Conservation (phyloP, 352 stramenopile species). For the Pythium folliculosum region DNA sequence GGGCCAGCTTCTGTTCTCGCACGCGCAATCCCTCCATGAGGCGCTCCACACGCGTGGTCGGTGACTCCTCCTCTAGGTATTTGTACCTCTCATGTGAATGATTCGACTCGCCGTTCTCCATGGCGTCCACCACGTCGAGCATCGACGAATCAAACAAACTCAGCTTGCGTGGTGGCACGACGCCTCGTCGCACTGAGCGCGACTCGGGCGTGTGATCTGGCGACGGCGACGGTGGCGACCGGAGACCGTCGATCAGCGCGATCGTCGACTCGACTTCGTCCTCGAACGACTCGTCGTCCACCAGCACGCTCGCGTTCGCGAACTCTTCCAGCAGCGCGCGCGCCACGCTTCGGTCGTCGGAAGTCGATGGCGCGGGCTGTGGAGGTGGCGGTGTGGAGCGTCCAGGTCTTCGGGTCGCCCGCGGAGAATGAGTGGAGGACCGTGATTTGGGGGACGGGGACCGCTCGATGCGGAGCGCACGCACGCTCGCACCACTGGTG, state of each 20-base stretch:
- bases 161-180: constrained; percentile 13
- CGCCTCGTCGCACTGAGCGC: not conserved
- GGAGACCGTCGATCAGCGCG: constrained; percentile 14
- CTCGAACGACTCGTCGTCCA: constrained; percentile 29
- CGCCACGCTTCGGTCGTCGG: constrained; percentile 17
- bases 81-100: not conserved
- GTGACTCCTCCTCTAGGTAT: constrained; percentile 1
- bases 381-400: not conserved
- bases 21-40: constrained; percentile 33
- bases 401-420: not conserved
- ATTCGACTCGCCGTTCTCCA: constrained; percentile 27
- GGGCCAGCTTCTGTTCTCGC: constrained; percentile 36
- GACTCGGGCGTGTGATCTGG: not conserved
- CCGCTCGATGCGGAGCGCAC: not conserved
- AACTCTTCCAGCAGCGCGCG: constrained; percentile 22
- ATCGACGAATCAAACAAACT: constrained; percentile 48
- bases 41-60: constrained; percentile 16
- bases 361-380: not conserved
- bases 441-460: not conserved
- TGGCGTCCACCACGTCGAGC: constrained; percentile 47
- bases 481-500: no score
- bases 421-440: not conserved
- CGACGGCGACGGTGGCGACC: constrained; percentile 5
- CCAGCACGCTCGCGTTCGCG: constrained; percentile 17
- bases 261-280: constrained; percentile 27